Base-by-base conservation (phyloP, 495 filamentous ascomycete species). In the Talaromyces stipitatus region DNA sequence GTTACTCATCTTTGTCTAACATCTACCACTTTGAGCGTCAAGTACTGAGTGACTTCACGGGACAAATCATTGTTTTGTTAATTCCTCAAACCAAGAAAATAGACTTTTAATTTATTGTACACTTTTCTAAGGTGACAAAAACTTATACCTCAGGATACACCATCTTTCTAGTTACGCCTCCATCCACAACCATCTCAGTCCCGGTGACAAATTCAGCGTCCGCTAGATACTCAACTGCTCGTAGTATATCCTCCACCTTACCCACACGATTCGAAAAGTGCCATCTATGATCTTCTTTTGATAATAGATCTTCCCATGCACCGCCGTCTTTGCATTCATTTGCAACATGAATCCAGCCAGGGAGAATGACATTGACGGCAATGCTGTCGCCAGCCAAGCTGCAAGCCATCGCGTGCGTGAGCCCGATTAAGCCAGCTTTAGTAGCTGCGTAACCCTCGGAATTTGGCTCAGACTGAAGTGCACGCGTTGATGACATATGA, bases 191-290 rank as follows among this genome's bases (percentile, higher is more conserved):
- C 66, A 75, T 72, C 55, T 76, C 72, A 9, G 69, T 78, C 1
- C 85, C 86, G n/a, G 86, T 90, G 38, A 90, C 77, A 62, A 89
- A 90, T 59, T 90, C 86, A 43, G 85, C 79, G 60, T 84, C 86
- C 2, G 81, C 85, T 30, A 90, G 67, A 63, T 85, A 88, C 14
- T 55, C 54, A 55, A 55, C 36, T 9, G 54, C 54, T n/a, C 54
- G 33, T n/a, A 55, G 24, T 23, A 55, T 55, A 55, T 55, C 54
- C 38, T 55, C 54, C 26, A 55, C 54, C 27, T 27, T 43, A 28
- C 52, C 52, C 16, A 54, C 52, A 29, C 54, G 33, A 9, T 36
- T 36, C 8, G 54, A 55, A 11, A 43, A 55, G 36, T 55, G 54
- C 54, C 54, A 55, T 10, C 38, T 18, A 20, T 55, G 54, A 28